phyloP scores from a whole-genome alignment of 495 filamentous ascomycete species.

The Penicillium ucsense region DNA sequence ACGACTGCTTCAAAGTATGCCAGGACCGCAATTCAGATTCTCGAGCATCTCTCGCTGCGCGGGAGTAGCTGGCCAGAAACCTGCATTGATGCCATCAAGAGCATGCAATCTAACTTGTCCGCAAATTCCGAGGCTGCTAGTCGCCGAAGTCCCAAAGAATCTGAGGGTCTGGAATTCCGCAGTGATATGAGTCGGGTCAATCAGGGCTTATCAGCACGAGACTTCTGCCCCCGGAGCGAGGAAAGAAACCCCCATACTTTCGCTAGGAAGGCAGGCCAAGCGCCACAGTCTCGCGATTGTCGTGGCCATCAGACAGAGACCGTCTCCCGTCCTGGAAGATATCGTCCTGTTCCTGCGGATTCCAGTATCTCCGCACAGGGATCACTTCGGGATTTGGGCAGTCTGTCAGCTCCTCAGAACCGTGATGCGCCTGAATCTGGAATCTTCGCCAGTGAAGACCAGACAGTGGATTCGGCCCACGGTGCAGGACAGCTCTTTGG shows the following conservation, averaged over 20 bases:
- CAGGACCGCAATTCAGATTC: conserved; percentile 13
- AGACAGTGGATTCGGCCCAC: conserved; percentile 1
- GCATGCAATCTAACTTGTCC: conserved; percentile 27
- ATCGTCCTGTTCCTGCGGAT: too few species aligned
- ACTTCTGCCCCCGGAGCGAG: too few species aligned
- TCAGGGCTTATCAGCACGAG: neutral
- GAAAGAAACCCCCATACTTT: too few species aligned
- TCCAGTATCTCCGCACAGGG: too few species aligned
- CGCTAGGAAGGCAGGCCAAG: too few species aligned
- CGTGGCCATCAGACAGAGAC: too few species aligned
- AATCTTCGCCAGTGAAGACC: neutral
- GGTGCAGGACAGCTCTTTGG: conserved; percentile 19
- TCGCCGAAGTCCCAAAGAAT: neutral
- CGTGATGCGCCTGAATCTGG: neutral
- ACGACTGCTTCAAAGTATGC: conserved; percentile 27
- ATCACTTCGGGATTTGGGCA: too few species aligned
- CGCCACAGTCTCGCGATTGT: too few species aligned
- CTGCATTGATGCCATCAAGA: conserved; percentile 27
- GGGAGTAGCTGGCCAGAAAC: too few species aligned
- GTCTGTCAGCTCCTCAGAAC: too few species aligned
- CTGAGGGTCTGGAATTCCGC: neutral
- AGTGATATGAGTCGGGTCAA: neutral
- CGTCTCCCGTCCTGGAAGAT: too few species aligned
- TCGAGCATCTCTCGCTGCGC: too few species aligned
- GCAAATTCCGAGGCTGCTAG: neutral